Evolutionary conservation across 2,329 filamentous ascomycete species (phyloP).

Genomic region (Neofusicoccum kwambonambiense): DNA sequence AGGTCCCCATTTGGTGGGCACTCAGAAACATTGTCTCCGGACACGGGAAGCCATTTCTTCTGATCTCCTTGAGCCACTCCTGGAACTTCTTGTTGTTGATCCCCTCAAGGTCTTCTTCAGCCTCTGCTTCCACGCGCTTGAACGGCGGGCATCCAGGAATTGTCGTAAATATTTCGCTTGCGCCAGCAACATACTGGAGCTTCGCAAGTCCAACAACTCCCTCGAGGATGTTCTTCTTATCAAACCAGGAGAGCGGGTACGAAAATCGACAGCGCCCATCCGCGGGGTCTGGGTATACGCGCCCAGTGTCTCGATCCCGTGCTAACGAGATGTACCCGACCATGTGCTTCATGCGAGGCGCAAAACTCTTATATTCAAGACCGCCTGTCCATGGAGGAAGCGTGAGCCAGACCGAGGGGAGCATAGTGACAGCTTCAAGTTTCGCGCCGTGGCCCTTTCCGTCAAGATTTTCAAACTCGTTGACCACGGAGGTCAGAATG

Average conservation of each 20-base stretch:
- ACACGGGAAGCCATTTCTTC: slow-evolving; percentile 49
- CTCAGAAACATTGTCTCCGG: slow-evolving; percentile 59
- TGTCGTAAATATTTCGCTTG: slow-evolving; percentile 71
- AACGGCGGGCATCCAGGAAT: slow-evolving; percentile 66
- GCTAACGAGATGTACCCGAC: slow-evolving; percentile 70
- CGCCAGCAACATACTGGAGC: slow-evolving; percentile 75
- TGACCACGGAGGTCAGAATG: slow-evolving; percentile 76
- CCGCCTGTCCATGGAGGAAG: slow-evolving; percentile 66
- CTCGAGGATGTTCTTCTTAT: slow-evolving; percentile 69
- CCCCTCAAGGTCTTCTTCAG: slow-evolving; percentile 37
- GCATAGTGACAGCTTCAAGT: slow-evolving; percentile 73
- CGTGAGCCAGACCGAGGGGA: slow-evolving; percentile 65
- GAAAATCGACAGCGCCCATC: slow-evolving; percentile 63
- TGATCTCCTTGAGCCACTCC: slow-evolving; percentile 58
- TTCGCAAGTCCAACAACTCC: slow-evolving; percentile 71
- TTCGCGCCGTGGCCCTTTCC: slow-evolving; percentile 78
- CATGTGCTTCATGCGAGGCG: slow-evolving; percentile 67
- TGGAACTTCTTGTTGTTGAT: slow-evolving; percentile 61
- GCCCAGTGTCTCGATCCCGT: slow-evolving; percentile 73
- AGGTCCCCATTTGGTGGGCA: slow-evolving; percentile 82
- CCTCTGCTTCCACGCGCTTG: slow-evolving; percentile 19
- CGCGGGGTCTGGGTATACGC: slow-evolving; percentile 68
- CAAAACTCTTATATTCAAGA: slow-evolving; percentile 69
- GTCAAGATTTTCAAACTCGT: slow-evolving; percentile 78
- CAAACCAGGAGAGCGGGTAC: slow-evolving; percentile 59